Conservation (phyloP, 495 filamentous ascomycete genomes). For the Penicillium parvum region DNA sequence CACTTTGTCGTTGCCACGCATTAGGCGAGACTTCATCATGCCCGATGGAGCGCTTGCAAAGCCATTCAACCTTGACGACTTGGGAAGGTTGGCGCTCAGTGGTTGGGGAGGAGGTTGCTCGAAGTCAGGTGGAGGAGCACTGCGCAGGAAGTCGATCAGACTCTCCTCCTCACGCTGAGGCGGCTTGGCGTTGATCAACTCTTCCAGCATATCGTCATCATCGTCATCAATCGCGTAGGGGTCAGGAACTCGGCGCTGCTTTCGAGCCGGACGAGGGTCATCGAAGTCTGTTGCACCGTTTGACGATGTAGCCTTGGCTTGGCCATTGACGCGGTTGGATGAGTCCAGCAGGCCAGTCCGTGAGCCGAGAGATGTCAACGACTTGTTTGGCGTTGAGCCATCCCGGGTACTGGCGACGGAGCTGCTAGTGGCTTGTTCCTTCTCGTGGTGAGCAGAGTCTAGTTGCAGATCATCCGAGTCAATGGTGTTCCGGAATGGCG, state of each 20-base stretch:
- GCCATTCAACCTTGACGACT: conserved; percentile 50
- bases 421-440: conserved; percentile 17
- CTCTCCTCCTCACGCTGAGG: conserved; percentile 57
- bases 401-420: conserved; percentile 45
- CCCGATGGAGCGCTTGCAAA: conserved; percentile 33
- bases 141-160: conserved; percentile 83
- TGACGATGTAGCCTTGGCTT: conserved; percentile 16
- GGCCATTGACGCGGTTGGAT: conserved; percentile 17
- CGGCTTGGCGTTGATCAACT: conserved; percentile 47
- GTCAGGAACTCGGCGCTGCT: conserved; percentile 72
- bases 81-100: conserved; percentile 19
- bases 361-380: conserved; percentile 52
- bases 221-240: conserved; percentile 88
- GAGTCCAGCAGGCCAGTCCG: conserved; percentile 53
- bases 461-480: conserved; percentile 72
- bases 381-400: conserved; percentile 40
- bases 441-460: conserved; percentile 23
- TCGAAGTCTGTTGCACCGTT: conserved; percentile 17
- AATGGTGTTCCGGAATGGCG: conserved; percentile 78
- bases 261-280: conserved; percentile 47
- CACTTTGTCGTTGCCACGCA: conserved; percentile 35
- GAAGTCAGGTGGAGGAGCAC: conserved; percentile 66
- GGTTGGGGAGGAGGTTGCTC: conserved; percentile 43
- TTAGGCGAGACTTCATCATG: conserved; percentile 61
- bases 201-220: conserved; percentile 70